Evolutionary conservation across 2,329 filamentous ascomycete genomes (phyloP).

Genomic region (Botrytis deweyae): DNA sequence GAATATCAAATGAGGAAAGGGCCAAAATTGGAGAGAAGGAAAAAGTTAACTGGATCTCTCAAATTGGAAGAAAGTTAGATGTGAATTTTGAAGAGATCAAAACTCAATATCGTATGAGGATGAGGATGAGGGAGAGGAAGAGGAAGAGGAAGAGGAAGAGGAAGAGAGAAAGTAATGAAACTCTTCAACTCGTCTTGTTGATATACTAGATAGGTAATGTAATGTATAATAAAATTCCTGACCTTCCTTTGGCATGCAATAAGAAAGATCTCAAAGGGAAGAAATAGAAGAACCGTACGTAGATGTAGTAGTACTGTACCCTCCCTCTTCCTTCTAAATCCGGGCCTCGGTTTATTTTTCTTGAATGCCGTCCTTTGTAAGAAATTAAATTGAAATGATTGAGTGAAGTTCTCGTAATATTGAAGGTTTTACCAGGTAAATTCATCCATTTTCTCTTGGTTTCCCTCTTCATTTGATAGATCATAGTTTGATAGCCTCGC

Average conservation of each 20-base stretch:
- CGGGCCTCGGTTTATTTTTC: slow-evolving; percentile 2
- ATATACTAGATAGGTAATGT: background rate
- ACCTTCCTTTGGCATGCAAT: slow-evolving; percentile 3
- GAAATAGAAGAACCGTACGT: background rate
- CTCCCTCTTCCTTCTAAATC: background rate
- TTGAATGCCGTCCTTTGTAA: background rate
- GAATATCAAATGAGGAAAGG: slow-evolving; percentile 8
- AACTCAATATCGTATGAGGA: background rate
- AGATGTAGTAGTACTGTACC: no score
- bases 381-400: background rate
- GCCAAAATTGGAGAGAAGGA: background rate
- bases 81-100: background rate
- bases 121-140: background rate
- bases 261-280: background rate
- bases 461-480: background rate
- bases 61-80: background rate
- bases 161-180: background rate
- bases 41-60: background rate
- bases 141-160: background rate
- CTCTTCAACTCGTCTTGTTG: background rate
- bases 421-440: background rate
- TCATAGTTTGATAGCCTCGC: background rate
- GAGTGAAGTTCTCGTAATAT: background rate
- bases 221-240: slow-evolving; percentile 5
- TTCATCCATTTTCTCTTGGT: background rate